Evolutionary conservation across 305 asterid species (phyloP), one percentile per base, ranked within the genome.

Genomic region (Fraxinus baroniana): DNA sequence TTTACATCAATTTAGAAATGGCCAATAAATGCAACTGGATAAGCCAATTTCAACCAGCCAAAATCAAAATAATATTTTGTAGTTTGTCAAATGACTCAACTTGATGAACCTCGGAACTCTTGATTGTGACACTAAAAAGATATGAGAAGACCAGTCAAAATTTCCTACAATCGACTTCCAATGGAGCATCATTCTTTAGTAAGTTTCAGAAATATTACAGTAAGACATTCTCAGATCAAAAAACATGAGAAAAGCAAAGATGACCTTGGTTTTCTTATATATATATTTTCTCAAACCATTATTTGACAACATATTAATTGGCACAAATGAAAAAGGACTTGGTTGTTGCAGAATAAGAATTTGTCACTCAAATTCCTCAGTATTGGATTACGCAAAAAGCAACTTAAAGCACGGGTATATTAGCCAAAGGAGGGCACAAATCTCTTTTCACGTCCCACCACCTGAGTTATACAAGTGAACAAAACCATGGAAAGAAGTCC

Each of bases 401-500:
- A 26, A 10, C 20, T 64, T 15, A 28, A 28, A 10, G 3, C 37
- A 68, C 0, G 4, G 8, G 39, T 28, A 66, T 26, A 68, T 26
- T 26, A 26, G 46, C n/a, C 30, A 26, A 44, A 73, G 49, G 17
- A 68, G 32, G 74, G 26, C 75, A 28, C 4, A 41, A 73, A 71
- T 35, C 80, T n/a, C 4, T 52, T 77, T 70, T 46, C 41, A 39
- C 5, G 79, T 52, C 28, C 46, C 32, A 39, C 73, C 17, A 32
- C 76, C 17, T 12, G 60, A 78, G 64, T 78, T 13, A 78, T 28
- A 83, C 12, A n/a, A 80, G 41, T 39, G 62, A 64, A 60, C 12
- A 49, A 74, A 32, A 30, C 30, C 30, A 49, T 76, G 35, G 24
- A 17, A 64, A 64, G 52, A 78, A 28, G 70, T 73, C 26, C 26